Conservation (phyloP, 2,329 filamentous ascomycete genomes). For the Exophiala sideris region DNA sequence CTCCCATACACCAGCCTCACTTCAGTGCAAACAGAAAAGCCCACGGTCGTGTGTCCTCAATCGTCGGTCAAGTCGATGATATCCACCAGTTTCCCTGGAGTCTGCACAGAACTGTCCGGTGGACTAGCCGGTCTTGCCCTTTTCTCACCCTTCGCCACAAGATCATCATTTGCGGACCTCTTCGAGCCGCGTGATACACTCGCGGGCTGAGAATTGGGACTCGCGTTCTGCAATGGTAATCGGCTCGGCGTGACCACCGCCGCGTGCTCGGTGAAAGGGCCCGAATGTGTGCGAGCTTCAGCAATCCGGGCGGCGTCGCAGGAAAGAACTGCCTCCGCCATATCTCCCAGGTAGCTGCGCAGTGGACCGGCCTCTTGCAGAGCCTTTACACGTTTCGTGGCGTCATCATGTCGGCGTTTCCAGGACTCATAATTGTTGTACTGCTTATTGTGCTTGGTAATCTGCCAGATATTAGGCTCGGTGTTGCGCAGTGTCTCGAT, state of each 20-base stretch:
- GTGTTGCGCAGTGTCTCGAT: slow-evolving; percentile 3
- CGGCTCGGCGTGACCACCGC: too few species aligned
- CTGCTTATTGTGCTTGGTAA: slow-evolving; percentile 2
- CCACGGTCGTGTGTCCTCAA: too few species aligned
- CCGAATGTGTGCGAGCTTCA: too few species aligned
- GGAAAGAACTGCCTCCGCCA: not conserved
- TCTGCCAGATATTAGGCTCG: slow-evolving; percentile 6
- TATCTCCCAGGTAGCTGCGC: not conserved
- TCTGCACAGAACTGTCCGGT: not conserved
- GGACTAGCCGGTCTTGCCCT: not conserved
- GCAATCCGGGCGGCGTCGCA: not conserved
- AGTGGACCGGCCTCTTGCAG: not conserved
- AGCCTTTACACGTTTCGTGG: not conserved
- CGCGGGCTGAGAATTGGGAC: not conserved
- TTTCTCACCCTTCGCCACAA: not conserved
- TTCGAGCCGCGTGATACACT: not conserved
- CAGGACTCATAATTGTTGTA: not conserved
- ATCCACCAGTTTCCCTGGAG: not conserved
- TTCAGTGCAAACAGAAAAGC: too few species aligned
- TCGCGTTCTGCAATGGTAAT: not conserved
- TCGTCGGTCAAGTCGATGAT: not conserved
- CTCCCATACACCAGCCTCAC: too few species aligned
- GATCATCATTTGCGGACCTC: not conserved
- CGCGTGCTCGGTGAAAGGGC: too few species aligned
- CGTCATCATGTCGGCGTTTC: not conserved